phyloP scores from a whole-genome alignment of 352 stramenopile species.

The Phytophthora aleatoria region DNA sequence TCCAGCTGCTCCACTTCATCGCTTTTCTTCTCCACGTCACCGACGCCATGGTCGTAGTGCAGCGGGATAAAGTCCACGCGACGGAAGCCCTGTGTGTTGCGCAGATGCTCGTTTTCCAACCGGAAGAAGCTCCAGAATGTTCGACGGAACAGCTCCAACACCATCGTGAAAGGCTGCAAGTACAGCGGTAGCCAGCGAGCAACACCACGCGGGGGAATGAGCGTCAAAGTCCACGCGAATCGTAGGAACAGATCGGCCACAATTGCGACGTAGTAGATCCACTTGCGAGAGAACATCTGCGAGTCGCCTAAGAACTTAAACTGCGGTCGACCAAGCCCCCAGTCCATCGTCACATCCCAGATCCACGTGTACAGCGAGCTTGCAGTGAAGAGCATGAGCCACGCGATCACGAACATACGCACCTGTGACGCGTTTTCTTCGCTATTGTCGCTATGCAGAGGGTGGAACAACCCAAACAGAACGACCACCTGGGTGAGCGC shows the following conservation, averaged over 20 bases:
- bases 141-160: constrained; percentile 81
- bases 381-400: constrained; percentile 80
- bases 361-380: constrained; percentile 84
- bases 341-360: constrained; percentile 90
- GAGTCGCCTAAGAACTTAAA: constrained; percentile 79
- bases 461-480: constrained; percentile 88
- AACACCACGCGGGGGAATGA: constrained; percentile 72
- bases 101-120: constrained; percentile 86
- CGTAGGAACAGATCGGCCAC: constrained; percentile 78
- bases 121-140: constrained; percentile 90
- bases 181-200: constrained; percentile 71
- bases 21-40: constrained; percentile 48
- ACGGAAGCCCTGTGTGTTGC: constrained; percentile 86
- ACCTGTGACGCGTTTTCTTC: constrained; percentile 26
- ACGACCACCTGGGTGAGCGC: constrained; percentile 82
- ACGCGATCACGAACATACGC: constrained; percentile 64
- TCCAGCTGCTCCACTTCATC: constrained; percentile 48
- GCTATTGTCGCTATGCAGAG: constrained; percentile 55
- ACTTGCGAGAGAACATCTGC: constrained; percentile 85
- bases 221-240: constrained; percentile 83
- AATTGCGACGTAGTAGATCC: constrained; percentile 85
- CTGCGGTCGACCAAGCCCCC: constrained; percentile 79
- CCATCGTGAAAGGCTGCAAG: constrained; percentile 86
- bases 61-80: constrained; percentile 85
- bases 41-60: constrained; percentile 80